Conservation (phyloP, 306 rosid genomes). For the Lithocarpus polystachyus region DNA sequence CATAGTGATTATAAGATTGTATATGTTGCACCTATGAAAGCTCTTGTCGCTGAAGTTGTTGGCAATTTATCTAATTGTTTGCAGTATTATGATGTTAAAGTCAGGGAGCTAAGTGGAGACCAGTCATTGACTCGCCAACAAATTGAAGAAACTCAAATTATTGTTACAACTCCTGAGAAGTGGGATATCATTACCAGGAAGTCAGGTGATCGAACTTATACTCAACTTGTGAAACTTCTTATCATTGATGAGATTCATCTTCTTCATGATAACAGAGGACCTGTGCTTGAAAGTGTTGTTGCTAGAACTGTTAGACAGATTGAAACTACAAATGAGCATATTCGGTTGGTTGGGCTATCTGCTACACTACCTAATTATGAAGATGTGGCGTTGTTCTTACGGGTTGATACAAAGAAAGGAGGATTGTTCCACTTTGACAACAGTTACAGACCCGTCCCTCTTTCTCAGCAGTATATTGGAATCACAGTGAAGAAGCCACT, state of each 20-base stretch:
- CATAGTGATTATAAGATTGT: slow-evolving; percentile 82
- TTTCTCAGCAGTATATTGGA: slow-evolving; percentile 92
- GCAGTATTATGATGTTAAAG: slow-evolving; percentile 82
- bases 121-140: slow-evolving; percentile 88
- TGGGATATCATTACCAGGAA: slow-evolving; percentile 97
- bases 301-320: slow-evolving; percentile 98
- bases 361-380: slow-evolving; percentile 93
- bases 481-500: slow-evolving; percentile 89
- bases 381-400: slow-evolving; percentile 88
- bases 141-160: slow-evolving; percentile 93
- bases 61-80: slow-evolving; percentile 90
- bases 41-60: slow-evolving; percentile 97
- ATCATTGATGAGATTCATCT: slow-evolving; percentile 97
- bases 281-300: slow-evolving; percentile 94
- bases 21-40: slow-evolving; percentile 99
- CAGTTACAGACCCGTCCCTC: slow-evolving; percentile 94
- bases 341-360: slow-evolving; percentile 91
- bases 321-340: slow-evolving; percentile 85
- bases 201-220: slow-evolving; percentile 93
- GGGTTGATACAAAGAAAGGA: slow-evolving; percentile 55
- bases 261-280: slow-evolving; percentile 97
- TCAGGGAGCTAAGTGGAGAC: slow-evolving; percentile 93
- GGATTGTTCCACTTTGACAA: slow-evolving; percentile 85
- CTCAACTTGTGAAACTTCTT: slow-evolving; percentile 86
- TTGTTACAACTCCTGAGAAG: slow-evolving; percentile 98